Evolutionary conservation across 2,329 filamentous ascomycete genomes (phyloP).

Genomic region (Talaromyces sp.): DNA sequence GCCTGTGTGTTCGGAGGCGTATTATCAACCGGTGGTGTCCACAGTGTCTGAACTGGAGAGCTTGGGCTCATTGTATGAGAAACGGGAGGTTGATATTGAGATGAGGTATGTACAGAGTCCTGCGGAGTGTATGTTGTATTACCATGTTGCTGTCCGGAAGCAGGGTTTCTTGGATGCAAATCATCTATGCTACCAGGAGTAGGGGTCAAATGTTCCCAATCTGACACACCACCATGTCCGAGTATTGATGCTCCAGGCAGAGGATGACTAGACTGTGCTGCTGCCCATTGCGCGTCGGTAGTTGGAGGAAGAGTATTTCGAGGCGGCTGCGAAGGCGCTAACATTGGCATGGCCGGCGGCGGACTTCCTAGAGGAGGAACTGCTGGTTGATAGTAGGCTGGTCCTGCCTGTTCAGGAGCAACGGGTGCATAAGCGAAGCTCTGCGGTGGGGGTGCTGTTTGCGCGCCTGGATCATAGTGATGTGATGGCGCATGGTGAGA

Average conservation of each 20-base stretch:
- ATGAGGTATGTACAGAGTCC: neutral
- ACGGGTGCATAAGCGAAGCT: neutral
- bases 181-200: slow-evolving; percentile 39
- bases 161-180: slow-evolving; percentile 5
- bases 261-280: neutral
- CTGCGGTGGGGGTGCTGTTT: slow-evolving; percentile 13
- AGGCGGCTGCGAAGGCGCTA: slow-evolving; percentile 1
- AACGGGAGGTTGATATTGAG: slow-evolving; percentile 3
- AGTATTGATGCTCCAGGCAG: slow-evolving; percentile 33
- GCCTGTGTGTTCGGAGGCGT: neutral
- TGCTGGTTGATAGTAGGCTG: slow-evolving; percentile 11
- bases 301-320: neutral
- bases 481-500: slow-evolving; percentile 30
- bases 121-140: neutral
- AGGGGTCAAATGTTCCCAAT: slow-evolving; percentile 47
- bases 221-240: slow-evolving; percentile 44
- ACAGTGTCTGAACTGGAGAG: slow-evolving; percentile 1
- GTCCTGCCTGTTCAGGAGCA: slow-evolving; percentile 7
- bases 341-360: neutral
- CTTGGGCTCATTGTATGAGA: neutral
- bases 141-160: neutral
- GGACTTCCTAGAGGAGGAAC: neutral
- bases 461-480: slow-evolving; percentile 30
- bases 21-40: neutral
- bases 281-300: slow-evolving; percentile 6